Conservation (phyloP, 2,329 filamentous ascomycete species). For the Arthrobotrys megalospora region DNA sequence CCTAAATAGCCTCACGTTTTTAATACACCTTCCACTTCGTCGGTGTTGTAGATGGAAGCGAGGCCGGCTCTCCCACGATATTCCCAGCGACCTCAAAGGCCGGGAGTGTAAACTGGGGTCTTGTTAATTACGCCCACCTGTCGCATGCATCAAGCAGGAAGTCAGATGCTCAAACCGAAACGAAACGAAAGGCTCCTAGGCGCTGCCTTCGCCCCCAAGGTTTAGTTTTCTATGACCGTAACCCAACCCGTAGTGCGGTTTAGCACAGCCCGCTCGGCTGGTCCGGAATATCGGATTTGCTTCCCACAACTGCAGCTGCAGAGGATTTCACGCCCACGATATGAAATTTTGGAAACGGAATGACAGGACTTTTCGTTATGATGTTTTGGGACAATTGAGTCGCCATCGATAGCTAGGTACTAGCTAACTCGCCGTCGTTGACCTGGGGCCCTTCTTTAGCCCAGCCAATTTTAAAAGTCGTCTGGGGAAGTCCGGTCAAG, state of each 20-base stretch:
- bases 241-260: conserved; percentile 21
- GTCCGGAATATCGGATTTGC: conserved; percentile 59
- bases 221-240: conserved; percentile 5
- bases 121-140: conserved; percentile 44
- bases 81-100: conserved; percentile 31
- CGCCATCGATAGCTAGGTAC: background rate
- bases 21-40: conserved; percentile 42
- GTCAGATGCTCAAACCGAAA: conserved; percentile 61
- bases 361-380: background rate
- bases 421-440: background rate
- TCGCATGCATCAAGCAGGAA: conserved; percentile 41
- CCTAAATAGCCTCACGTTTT: conserved; percentile 28
- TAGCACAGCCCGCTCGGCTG: conserved; percentile 50
- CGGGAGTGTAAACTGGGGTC: conserved; percentile 45
- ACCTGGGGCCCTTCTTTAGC: background rate
- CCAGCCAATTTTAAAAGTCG: conserved; percentile 13
- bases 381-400: conserved; percentile 2
- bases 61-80: conserved; percentile 40
- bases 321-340: conserved; percentile 22
- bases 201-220: conserved; percentile 20
- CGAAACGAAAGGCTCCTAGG: conserved; percentile 50
- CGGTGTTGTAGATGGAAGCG: conserved; percentile 46
- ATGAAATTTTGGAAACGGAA: conserved; percentile 15
- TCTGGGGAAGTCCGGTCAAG: conserved; percentile 35
- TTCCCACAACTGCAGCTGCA: conserved; percentile 48